These are phyloP conservation scores for Austroboletus novae-zelandiae DNA, from an alignment of 1,284 basidiomycete species.

Conservation along the genomic window DNA sequence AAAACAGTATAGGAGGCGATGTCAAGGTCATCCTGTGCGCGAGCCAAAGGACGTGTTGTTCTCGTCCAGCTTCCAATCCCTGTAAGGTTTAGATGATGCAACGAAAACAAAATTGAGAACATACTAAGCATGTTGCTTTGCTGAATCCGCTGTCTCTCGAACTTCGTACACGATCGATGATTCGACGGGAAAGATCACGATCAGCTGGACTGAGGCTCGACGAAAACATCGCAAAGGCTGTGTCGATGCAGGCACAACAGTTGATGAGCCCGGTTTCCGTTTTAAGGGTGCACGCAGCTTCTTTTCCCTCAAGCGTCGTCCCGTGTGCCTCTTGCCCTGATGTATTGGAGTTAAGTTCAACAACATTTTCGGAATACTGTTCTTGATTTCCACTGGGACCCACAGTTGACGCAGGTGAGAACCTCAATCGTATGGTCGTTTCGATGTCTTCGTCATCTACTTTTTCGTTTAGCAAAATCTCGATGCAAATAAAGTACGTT, in stretches of 20 bases:
- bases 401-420: slow-evolving; percentile 24
- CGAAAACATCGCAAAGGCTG: slow-evolving; percentile 39
- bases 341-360: slow-evolving; percentile 9
- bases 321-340: slow-evolving; percentile 41
- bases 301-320: slow-evolving; percentile 38
- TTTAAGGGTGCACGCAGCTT: slow-evolving; percentile 50
- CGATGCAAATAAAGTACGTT: slow-evolving; percentile 17
- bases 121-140: slow-evolving; percentile 48
- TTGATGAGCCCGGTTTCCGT: slow-evolving; percentile 48
- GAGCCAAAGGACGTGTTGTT: slow-evolving; percentile 28
- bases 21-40: slow-evolving; percentile 45
- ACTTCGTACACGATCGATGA: slow-evolving; percentile 43
- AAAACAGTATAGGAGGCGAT: slow-evolving; percentile 57
- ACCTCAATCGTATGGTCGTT: slow-evolving; percentile 53
- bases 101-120: slow-evolving; percentile 20
- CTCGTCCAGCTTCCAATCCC: slow-evolving; percentile 11
- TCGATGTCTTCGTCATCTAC: slow-evolving; percentile 82
- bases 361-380: slow-evolving; percentile 15
- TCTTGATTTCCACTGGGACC: slow-evolving; percentile 14
- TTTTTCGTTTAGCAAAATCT: slow-evolving; percentile 1
- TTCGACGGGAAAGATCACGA: slow-evolving; percentile 33
- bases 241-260: slow-evolving; percentile 56
- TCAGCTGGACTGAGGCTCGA: slow-evolving; percentile 36
- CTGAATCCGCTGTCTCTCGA: slow-evolving; percentile 47
- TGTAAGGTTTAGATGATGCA: slow-evolving; percentile 14